phyloP scores from a whole-genome alignment of 495 filamentous ascomycete genomes.

The Filosporella fistucella region DNA sequence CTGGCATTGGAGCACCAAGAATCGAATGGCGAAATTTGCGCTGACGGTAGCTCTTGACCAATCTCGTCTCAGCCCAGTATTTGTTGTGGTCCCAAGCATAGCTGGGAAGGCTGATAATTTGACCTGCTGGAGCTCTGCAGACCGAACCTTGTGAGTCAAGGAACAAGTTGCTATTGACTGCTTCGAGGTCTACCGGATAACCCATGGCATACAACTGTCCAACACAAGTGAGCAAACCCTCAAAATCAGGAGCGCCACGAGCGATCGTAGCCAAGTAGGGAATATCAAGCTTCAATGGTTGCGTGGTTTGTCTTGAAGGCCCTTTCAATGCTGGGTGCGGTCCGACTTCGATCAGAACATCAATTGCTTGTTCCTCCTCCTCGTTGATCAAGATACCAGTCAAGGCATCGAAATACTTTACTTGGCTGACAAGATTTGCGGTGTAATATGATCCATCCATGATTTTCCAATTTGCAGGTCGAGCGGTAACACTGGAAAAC shows the following conservation, averaged over 20 bases:
- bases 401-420: slow-evolving; percentile 51
- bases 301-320: slow-evolving; percentile 5
- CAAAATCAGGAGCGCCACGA: not conserved
- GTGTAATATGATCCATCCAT: slow-evolving; percentile 44
- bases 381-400: slow-evolving; percentile 4
- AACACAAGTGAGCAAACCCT: not conserved
- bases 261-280: not conserved
- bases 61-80: slow-evolving; percentile 41
- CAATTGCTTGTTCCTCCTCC: not conserved
- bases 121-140: too few species aligned
- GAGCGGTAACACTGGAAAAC: slow-evolving; percentile 2
- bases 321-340: slow-evolving; percentile 48
- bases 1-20: too few species aligned
- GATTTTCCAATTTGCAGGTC: not conserved
- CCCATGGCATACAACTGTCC: not conserved
- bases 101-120: slow-evolving; percentile 26
- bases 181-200: not conserved
- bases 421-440: slow-evolving; percentile 53
- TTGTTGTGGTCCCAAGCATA: slow-evolving; percentile 45
- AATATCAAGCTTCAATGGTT: not conserved
- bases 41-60: too few species aligned
- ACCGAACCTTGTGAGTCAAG: too few species aligned
- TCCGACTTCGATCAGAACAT: slow-evolving; percentile 41
- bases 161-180: too few species aligned
- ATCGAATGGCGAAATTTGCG: too few species aligned